These are phyloP conservation scores for Aspergillus indologenus DNA, from an alignment of 495 filamentous ascomycete species.

Conservation along the genomic window DNA sequence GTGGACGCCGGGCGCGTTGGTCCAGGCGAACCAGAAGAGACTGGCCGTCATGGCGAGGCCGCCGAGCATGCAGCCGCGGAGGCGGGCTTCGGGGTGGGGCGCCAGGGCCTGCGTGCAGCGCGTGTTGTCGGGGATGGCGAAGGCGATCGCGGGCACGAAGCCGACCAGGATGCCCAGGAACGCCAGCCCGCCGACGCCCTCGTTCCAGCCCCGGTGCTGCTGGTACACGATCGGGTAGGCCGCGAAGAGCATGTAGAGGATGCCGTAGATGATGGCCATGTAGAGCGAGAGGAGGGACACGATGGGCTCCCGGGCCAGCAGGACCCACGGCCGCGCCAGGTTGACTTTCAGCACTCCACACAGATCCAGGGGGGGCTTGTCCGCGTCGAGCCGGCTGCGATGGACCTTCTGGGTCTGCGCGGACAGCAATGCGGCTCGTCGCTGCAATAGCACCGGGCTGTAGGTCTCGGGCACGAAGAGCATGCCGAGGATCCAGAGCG, in stretches of 20 bases:
- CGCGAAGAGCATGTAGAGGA: conserved; percentile 73
- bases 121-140: conserved; percentile 29
- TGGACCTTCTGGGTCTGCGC: conserved; percentile 54
- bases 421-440: conserved; percentile 45
- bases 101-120: no score
- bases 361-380: conserved; percentile 28
- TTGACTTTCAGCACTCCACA: conserved; percentile 37
- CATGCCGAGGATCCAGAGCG: conserved; percentile 28
- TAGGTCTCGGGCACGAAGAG: conserved; percentile 58
- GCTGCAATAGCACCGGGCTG: conserved; percentile 51
- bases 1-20: conserved; percentile 56
- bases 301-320: conserved; percentile 65
- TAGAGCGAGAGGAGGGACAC: conserved; percentile 57
- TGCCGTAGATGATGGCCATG: conserved; percentile 63
- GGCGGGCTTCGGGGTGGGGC: conserved; percentile 34
- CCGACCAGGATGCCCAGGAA: conserved; percentile 70
- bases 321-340: conserved; percentile 35
- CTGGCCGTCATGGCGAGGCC: conserved; percentile 27
- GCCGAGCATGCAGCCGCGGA: conserved; percentile 26
- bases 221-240: conserved; percentile 68
- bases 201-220: conserved; percentile 61
- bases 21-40: conserved; percentile 59
- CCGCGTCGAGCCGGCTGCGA: conserved; percentile 46
- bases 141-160: conserved; percentile 55
- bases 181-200: conserved; percentile 60